Percentiles rank a stretch among this genome's conserved stretches.
Conservation (phyloP, 805 yeast genomes). For the Candida xiaguanensis region DNA sequence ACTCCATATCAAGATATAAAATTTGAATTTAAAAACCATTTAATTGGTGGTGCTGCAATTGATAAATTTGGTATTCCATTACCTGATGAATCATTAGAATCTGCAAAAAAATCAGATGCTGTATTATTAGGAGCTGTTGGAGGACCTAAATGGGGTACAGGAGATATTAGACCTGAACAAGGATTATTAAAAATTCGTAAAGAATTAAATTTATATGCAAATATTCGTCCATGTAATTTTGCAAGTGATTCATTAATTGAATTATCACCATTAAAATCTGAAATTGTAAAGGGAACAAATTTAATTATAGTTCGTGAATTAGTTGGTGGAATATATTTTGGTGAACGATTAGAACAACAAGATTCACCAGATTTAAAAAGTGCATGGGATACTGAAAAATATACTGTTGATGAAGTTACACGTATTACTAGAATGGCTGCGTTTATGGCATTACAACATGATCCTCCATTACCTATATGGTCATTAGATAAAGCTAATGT, state of each 20-base stretch:
- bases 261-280: slow-evolving; percentile 82
- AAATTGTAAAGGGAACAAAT: slow-evolving; percentile 85
- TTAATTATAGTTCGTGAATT: slow-evolving; percentile 92
- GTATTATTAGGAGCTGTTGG: slow-evolving; percentile 98
- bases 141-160: slow-evolving; percentile 99
- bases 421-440: slow-evolving; percentile 99
- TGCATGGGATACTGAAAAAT: slow-evolving; percentile 93
- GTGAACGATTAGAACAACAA: slow-evolving; percentile 90
- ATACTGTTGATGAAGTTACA: slow-evolving; percentile 87
- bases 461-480: slow-evolving; percentile 95
- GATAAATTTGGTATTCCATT: slow-evolving; percentile 94
- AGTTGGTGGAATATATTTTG: slow-evolving; percentile 97
- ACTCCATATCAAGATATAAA: slow-evolving; percentile 42
- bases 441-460: slow-evolving; percentile 85
- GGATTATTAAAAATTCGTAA: slow-evolving; percentile 92
- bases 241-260: slow-evolving; percentile 79
- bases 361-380: slow-evolving; percentile 59
- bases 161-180: slow-evolving; percentile 94
- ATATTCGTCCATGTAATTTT: slow-evolving; percentile 94
- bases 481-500: slow-evolving; percentile 97
- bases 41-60: slow-evolving; percentile 98
- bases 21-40: slow-evolving; percentile 76
- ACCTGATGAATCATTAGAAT: slow-evolving; percentile 77
- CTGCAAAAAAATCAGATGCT: slow-evolving; percentile 86
- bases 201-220: slow-evolving; percentile 91